Evolutionary conservation across 75 land plant species (phyloP).

Genomic region (Larix kaempferi): DNA sequence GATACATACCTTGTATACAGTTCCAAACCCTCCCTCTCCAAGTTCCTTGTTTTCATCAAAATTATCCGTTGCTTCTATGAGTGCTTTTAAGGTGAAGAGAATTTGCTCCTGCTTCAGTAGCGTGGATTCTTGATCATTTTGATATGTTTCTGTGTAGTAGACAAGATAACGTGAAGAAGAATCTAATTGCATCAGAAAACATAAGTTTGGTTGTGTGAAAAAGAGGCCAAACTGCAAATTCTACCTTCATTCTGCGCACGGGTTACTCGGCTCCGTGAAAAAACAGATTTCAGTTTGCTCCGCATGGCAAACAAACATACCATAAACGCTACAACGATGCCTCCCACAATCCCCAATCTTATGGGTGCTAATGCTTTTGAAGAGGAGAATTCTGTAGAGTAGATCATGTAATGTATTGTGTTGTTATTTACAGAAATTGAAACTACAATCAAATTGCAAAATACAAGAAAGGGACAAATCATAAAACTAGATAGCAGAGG

Average conservation of each 20-base stretch:
- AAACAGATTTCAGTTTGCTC: background rate
- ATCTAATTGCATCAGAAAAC: background rate
- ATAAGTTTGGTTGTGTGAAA: background rate
- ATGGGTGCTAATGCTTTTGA: background rate
- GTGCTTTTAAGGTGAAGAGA: background rate
- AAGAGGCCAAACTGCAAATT: background rate
- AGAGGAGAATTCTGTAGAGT: background rate
- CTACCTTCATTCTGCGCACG: background rate
- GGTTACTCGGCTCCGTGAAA: background rate
- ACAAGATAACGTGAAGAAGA: background rate
- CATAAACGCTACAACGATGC: background rate
- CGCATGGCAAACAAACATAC: background rate
- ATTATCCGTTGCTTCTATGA: conserved; percentile 17
- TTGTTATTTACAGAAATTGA: background rate
- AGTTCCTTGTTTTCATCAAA: conserved; percentile 15
- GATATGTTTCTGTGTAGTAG: no score
- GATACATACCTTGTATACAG: conserved; percentile 20
- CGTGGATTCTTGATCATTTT: background rate
- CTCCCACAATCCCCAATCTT: background rate
- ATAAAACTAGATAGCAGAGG: no score
- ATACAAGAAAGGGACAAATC: no score
- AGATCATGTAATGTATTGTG: background rate
- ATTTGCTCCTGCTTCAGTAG: background rate
- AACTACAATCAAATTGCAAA: no score
- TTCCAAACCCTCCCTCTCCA: conserved; percentile 23